phyloP scores from a whole-genome alignment of 257 asterid species.

The Solanum dulcamara region DNA sequence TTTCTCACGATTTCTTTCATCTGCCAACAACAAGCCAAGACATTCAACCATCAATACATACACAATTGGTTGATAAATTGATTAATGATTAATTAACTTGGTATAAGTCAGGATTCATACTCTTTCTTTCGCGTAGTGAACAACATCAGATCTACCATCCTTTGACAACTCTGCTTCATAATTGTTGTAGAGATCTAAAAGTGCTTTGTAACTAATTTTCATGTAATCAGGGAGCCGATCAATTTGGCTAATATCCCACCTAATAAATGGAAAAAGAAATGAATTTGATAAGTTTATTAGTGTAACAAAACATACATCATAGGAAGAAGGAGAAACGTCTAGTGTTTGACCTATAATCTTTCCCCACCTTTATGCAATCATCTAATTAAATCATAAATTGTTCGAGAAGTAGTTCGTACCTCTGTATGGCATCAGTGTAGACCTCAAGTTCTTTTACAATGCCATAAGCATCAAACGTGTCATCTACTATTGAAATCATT shows the following conservation, averaged over 20 bases:
- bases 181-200: neutral
- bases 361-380: neutral
- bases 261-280: neutral
- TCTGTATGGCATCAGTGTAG: neutral
- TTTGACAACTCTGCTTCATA: neutral
- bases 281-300: neutral
- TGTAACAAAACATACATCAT: neutral
- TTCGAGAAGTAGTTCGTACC: neutral
- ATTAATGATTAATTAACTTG: too few species aligned
- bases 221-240: neutral
- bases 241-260: neutral
- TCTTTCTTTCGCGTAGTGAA: neutral
- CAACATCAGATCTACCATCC: neutral
- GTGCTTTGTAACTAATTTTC: neutral
- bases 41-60: constrained; percentile 10
- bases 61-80: neutral
- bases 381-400: too few species aligned
- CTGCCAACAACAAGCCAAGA: neutral
- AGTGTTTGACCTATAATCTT: too few species aligned
- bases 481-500: neutral
- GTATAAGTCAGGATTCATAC: neutral
- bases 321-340: neutral
- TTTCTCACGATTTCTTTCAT: neutral
- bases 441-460: neutral
- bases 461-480: neutral